Conservation (phyloP, 106 monocot species). For the Apostasia shenzhenica region DNA sequence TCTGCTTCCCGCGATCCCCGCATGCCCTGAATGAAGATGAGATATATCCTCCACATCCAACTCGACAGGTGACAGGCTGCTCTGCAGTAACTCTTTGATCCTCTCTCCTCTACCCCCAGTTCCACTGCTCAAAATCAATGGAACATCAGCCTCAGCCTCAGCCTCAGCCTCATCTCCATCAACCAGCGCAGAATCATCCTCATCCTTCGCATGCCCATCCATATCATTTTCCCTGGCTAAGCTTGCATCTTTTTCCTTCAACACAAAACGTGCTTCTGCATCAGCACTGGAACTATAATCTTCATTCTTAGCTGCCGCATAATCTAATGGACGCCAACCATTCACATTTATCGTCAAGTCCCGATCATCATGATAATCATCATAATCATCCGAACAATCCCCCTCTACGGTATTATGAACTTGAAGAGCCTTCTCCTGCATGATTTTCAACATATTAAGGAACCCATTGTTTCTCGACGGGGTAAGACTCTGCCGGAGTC, state of each 20-base stretch:
- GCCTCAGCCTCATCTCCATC: neutral
- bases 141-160: neutral
- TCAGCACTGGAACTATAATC: neutral
- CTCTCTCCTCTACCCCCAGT: slow-evolving; percentile 53
- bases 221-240: neutral
- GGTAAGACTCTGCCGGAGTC: slow-evolving; percentile 72
- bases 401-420: slow-evolving; percentile 10
- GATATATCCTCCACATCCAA: slow-evolving; percentile 72
- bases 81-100: slow-evolving; percentile 49
- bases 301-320: neutral
- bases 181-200: neutral
- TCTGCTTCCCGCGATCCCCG: slow-evolving; percentile 41
- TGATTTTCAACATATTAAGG: slow-evolving; percentile 76
- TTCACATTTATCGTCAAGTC: neutral
- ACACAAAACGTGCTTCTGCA: neutral
- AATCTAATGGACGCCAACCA: slow-evolving; percentile 6
- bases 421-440: slow-evolving; percentile 73
- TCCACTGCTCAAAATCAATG: neutral
- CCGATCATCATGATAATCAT: neutral
- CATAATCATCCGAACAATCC: slow-evolving; percentile 3
- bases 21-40: slow-evolving; percentile 76
- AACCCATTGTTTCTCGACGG: slow-evolving; percentile 86
- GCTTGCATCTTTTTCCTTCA: neutral
- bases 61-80: slow-evolving; percentile 39
- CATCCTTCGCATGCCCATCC: neutral